Percentiles rank a stretch among this genome's conserved stretches.
Evolutionary conservation across 257 asterid species (phyloP).

Genomic region (Vinca minor): DNA sequence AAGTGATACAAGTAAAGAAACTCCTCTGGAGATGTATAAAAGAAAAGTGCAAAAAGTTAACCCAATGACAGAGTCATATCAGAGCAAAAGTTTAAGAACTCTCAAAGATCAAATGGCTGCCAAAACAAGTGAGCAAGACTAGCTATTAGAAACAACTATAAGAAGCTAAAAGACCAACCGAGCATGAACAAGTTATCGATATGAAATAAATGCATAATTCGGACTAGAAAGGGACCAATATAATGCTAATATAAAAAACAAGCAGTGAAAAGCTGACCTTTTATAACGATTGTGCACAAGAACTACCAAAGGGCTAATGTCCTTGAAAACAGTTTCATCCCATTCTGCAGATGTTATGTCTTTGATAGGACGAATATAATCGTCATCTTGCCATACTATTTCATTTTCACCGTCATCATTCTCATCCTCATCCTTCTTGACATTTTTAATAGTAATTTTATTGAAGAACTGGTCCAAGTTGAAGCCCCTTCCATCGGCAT

Average conservation of each 20-base stretch:
- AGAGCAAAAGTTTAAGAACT: neutral
- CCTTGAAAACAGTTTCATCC: constrained; percentile 83
- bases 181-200: neutral
- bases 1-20: neutral
- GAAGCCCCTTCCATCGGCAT: constrained; percentile 91
- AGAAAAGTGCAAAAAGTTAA: no score
- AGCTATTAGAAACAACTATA: neutral
- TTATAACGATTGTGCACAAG: constrained; percentile 90
- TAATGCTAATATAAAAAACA: neutral
- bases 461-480: constrained; percentile 74
- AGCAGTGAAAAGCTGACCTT: constrained; percentile 35
- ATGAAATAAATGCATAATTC: neutral
- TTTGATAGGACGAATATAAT: constrained; percentile 78
- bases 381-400: constrained; percentile 86
- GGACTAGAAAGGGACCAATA: neutral
- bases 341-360: constrained; percentile 73
- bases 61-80: no score
- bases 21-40: no score
- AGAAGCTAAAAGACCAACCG: neutral
- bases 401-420: constrained; percentile 56
- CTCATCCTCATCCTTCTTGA: constrained; percentile 66
- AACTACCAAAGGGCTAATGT: constrained; percentile 78
- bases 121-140: neutral
- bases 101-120: no score
- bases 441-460: constrained; percentile 72